phyloP scores from a whole-genome alignment of 306 rosid species.

The Vigna trinervia region DNA sequence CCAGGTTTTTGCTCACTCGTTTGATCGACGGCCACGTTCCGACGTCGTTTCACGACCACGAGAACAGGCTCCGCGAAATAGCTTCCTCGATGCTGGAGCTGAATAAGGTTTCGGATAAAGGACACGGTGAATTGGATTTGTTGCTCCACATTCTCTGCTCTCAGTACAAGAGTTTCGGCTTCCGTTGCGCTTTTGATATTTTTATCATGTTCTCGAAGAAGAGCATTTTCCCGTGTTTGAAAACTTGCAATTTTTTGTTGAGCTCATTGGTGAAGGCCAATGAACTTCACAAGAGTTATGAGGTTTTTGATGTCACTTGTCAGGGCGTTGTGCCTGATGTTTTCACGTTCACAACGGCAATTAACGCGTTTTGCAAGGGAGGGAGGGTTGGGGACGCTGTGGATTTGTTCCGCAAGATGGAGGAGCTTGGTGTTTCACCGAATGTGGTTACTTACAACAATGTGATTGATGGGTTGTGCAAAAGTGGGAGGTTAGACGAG shows the following conservation, averaged over 20 bases:
- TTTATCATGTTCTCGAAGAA: constrained; percentile 47
- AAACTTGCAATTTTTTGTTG: constrained; percentile 64
- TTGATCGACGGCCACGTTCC: constrained; percentile 60
- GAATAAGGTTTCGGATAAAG: constrained; percentile 12
- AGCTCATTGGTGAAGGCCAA: constrained; percentile 64
- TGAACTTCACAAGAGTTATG: constrained; percentile 54
- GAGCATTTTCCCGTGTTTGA: constrained; percentile 56
- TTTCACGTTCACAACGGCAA: constrained; percentile 61
- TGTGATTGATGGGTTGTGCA: constrained; percentile 72
- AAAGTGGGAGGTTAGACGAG: constrained; percentile 63
- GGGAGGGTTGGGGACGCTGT: constrained; percentile 66
- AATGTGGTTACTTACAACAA: constrained; percentile 76
- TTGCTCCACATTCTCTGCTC: constrained; percentile 65
- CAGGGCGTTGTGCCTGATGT: constrained; percentile 58
- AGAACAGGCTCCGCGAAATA: constrained; percentile 48
- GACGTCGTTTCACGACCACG: constrained; percentile 39
- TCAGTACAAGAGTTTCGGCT: constrained; percentile 55
- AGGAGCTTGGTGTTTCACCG: constrained; percentile 60
- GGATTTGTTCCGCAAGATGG: constrained; percentile 62
- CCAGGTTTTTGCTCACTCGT: constrained; percentile 61
- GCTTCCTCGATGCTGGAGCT: constrained; percentile 55
- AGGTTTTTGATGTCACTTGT: constrained; percentile 57
- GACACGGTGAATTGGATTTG: constrained; percentile 62
- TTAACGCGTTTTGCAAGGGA: constrained; percentile 64
- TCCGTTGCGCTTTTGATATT: constrained; percentile 54